phyloP scores from a whole-genome alignment of 2,329 filamentous ascomycete species.

The Microcera coccophila region DNA sequence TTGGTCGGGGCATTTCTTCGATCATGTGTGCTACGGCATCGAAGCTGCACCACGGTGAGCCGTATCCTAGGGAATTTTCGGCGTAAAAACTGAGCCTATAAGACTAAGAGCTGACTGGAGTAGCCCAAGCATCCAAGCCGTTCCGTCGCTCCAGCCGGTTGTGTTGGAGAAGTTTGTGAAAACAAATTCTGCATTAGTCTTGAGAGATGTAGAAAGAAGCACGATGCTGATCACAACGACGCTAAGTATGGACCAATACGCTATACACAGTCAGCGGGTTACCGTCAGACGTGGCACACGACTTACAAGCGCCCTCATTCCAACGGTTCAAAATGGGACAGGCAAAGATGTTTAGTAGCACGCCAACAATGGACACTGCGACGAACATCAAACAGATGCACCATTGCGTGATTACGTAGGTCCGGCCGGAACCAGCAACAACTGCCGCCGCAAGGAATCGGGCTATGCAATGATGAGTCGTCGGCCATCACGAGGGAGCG shows the following conservation, averaged over 20 bases:
- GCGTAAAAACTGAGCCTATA: too few species aligned
- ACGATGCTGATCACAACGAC: conserved; percentile 43
- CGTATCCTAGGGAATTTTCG: too few species aligned
- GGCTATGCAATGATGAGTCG: conserved; percentile 22
- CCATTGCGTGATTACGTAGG: conserved; percentile 36
- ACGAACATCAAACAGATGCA: conserved; percentile 43
- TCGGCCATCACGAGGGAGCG: rapidly evolving
- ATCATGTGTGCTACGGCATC: conserved; percentile 44
- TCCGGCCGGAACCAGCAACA: conserved; percentile 37
- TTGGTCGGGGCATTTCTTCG: conserved; percentile 44
- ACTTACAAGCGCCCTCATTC: conserved; percentile 39
- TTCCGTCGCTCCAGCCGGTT: conserved; percentile 43
- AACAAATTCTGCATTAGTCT: conserved; percentile 41
- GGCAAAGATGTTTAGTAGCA: conserved; percentile 39
- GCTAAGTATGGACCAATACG: conserved; percentile 41
- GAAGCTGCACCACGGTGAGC: too few species aligned
- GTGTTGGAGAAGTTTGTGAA: conserved; percentile 44
- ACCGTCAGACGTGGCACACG: not conserved
- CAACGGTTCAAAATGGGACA: conserved; percentile 39
- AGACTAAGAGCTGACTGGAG: conserved; percentile 37
- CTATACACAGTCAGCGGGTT: conserved; percentile 9
- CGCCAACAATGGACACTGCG: conserved; percentile 14
- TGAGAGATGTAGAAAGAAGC: conserved; percentile 36
- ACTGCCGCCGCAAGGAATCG: conserved; percentile 42
- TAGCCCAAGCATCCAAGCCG: conserved; percentile 46